Base-by-base conservation (phyloP, 495 filamentous ascomycete species). In the Lichina pygmaea region DNA sequence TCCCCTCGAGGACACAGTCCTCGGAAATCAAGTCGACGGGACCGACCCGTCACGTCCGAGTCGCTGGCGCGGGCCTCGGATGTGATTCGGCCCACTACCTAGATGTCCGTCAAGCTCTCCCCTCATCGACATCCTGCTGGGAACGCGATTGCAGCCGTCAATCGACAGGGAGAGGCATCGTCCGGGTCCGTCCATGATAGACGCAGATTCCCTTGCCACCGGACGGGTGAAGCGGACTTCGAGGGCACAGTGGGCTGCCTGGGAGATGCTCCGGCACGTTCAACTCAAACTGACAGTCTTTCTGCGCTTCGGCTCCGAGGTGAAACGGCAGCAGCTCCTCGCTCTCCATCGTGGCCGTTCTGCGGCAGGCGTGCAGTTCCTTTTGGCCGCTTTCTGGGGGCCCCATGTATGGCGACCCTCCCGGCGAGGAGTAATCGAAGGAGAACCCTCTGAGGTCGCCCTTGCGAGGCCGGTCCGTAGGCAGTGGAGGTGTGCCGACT, bases 211-310 rank as follows among this genome's bases (percentile, higher is more conserved):
- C 71, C 44, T 56, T 68, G 30, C 68, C 68, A 15, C 60, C 57
- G 37, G 62, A 65, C 49, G 62, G 63, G 52, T 71, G 66, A 44
- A 66, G 66, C 41, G 62, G 60, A 58, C 68, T 64, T 37, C 66
- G 58, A 7, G 76, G 76, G 57, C 76, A 81, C 51, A 77, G 57
- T 38, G 74, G 74, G 51, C 72, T 77, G 41, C 45, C 65, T 9
- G 71, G 72, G 13, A 77, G 54, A 57, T 81, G 76, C 40, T 77
- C 73, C n/a, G 73, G 72, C 15, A 75, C 53, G 44, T 71, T 60
- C 46, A 70, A 63, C 44, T 68, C 62, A 50, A 75, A 72, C 38
- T 46, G 10, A 49, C 47, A 43, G 13, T 54, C 44, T 36, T 34
- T 49, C 10, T 48, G 32, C 9, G 12, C 15, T 38, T 46, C 44